Evolutionary conservation across 2,329 filamentous ascomycete genomes (phyloP).

Genomic region (Cladosporium halotolerans): DNA sequence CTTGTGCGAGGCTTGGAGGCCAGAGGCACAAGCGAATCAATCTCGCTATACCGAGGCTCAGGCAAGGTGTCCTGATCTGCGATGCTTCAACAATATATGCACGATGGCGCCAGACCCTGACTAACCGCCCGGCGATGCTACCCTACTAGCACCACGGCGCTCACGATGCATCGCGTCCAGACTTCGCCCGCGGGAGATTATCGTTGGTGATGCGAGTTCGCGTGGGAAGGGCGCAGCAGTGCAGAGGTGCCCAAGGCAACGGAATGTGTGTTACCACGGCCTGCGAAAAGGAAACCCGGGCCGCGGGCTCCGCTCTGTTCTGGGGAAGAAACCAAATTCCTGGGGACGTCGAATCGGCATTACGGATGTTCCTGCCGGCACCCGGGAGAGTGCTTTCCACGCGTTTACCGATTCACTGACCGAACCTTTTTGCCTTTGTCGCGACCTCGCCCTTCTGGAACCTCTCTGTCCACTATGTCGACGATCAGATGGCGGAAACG

Average conservation of each 20-base stretch:
- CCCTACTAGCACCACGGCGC: conserved; percentile 1
- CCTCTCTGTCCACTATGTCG: neutral
- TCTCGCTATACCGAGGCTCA: conserved; percentile 2
- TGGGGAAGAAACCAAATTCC: neutral
- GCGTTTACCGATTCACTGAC: neutral
- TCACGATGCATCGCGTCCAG: neutral
- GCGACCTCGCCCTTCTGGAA: neutral
- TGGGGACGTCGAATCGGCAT: neutral
- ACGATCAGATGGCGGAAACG: neutral
- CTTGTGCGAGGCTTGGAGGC: neutral
- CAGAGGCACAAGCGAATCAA: neutral
- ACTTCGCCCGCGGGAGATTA: neutral
- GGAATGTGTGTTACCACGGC: neutral
- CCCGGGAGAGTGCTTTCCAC: neutral
- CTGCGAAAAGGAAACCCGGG: neutral
- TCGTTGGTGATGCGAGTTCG: too few relatives aligned
- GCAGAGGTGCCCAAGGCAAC: neutral
- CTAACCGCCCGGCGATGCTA: conserved; percentile 2
- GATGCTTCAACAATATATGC: conserved; percentile 5
- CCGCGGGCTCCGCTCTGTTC: neutral
- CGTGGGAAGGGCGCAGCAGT: too few relatives aligned
- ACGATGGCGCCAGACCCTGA: neutral
- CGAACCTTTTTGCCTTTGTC: neutral
- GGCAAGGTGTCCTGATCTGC: conserved; percentile 5
- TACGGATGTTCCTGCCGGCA: conserved; percentile 6